phyloP scores from a whole-genome alignment of 192 early-diverging fungal species.

The Backusella psychrophila region DNA sequence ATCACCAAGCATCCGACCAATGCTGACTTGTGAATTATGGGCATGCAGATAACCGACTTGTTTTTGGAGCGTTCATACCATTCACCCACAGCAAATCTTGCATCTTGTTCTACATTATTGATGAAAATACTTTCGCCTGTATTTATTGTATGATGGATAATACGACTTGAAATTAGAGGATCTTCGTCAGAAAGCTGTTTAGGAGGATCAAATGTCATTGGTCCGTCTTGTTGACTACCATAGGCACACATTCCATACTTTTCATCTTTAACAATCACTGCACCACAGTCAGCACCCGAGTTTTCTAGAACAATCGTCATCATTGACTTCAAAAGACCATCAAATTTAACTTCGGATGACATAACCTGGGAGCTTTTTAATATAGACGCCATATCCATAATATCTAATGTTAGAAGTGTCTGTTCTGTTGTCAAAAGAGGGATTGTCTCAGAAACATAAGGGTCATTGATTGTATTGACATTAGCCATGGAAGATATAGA shows the following conservation, averaged over 20 bases:
- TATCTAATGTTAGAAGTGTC: slow-evolving; percentile 29
- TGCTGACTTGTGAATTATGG: slow-evolving; percentile 43
- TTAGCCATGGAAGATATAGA: slow-evolving; percentile 13
- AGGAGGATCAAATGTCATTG: slow-evolving; percentile 35
- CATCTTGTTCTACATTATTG: slow-evolving; percentile 27
- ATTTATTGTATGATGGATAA: slow-evolving; percentile 29
- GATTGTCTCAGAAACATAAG: slow-evolving; percentile 10
- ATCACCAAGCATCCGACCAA: slow-evolving; percentile 44
- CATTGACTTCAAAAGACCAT: slow-evolving; percentile 35
- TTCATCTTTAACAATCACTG: slow-evolving; percentile 37
- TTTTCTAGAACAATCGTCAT: slow-evolving; percentile 36
- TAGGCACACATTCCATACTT: slow-evolving; percentile 30
- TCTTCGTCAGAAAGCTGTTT: slow-evolving; percentile 23
- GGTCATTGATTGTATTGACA: slow-evolving; percentile 6
- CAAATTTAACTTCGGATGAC: slow-evolving; percentile 36
- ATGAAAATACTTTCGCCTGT: slow-evolving; percentile 32
- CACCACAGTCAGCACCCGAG: slow-evolving; percentile 34
- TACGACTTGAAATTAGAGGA: slow-evolving; percentile 28
- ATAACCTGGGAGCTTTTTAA: slow-evolving; percentile 36
- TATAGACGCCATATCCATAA: slow-evolving; percentile 34
- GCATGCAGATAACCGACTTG: slow-evolving; percentile 45
- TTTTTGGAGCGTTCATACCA: slow-evolving; percentile 35
- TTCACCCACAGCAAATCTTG: slow-evolving; percentile 30
- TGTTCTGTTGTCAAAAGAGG: slow-evolving; percentile 29
- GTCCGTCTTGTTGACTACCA: slow-evolving; percentile 28